Evolutionary conservation across 805 yeast genomes (phyloP), one percentile per base, ranked within the genome.

Genomic region (Yamadazyma philogaea): DNA sequence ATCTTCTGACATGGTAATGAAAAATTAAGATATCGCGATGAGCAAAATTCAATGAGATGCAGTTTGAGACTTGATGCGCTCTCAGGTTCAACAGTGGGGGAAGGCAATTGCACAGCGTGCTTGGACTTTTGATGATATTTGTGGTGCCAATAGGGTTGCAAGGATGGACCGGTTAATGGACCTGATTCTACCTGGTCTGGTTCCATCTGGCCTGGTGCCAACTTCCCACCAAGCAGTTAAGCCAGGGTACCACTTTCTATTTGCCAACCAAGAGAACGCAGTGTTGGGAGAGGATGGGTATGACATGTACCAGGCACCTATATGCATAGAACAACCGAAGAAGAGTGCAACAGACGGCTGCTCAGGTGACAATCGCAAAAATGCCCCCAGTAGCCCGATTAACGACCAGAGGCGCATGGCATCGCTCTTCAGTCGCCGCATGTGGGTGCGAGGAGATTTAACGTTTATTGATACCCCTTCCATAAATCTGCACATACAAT

Each of bases 401-500:
- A n/a, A n/a, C n/a, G n/a, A n/a, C n/a, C n/a, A n/a, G n/a, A n/a
- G 10, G n/a, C 8, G n/a, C 28, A 24, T n/a, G 8, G 10, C 49
- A 3, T 46, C 46, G 8, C 61, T 63, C 16, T 84, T 74, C 52
- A 63, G 60, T 24, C 63, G 91, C 46, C 67, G 96, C 18, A 73
- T 90, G 78, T 89, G 96, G 96, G 80, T 76, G 0, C 78, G 82
- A 24, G 96, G 96, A 2, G 60, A 70, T 17, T 64, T 89, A 26
- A 57, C 61, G 18, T 77, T 74, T 48, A 47, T 57, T 27, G 46
- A 47, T 2, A 43, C 44, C 2, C 15, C 31, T 7, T 34, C 19
- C 18, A 14, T 32, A 7, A 24, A 31, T 15, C 7, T n/a, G 30
- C 7, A 8, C 18, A 16, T 39, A 14, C 8, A 54, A 0, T 83